Base-by-base conservation (phyloP, 2,329 filamentous ascomycete species). In the Botrytis aclada region DNA sequence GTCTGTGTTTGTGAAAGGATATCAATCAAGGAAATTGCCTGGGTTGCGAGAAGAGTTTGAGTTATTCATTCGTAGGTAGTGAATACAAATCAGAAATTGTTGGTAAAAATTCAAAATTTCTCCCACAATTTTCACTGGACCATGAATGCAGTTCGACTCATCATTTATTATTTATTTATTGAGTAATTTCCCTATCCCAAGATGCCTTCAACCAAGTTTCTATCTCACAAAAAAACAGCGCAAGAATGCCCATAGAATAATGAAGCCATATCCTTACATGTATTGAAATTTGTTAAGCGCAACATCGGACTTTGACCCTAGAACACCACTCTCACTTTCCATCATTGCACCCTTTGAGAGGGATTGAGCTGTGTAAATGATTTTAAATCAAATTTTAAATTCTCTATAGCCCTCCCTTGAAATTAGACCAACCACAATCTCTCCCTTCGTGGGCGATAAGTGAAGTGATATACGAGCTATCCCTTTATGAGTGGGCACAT, bases 11-110 rank as follows among this genome's bases (percentile, higher is more conserved):
- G 20, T 2, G 18, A 14, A 29, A 14, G 2, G 5, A 43, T 8
- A 25, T 64, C 1, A 20, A 63, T 6, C 14, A n/a, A 43, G 4
- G 12, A 18, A n/a, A n/a, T 7, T 62, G 5, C 3, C 1, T 7
- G n/a, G 4, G 16, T 1, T 3, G 8, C 1, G 22, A 10, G 6
- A n/a, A 5, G 8, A 22, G 0, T 29, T 41, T 8, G 7, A 29
- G 8, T 29, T 3, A 25, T 25, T 47, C 3, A 9, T 25, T 10
- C 8, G 0, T 10, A 47, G 45, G 20, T 39, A 39, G 34, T 67
- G 8, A 32, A 54, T 22, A 8, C 18, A 3, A 29, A 8, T 56
- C n/a, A 5, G 4, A 47, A 7, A 65, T 7, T n/a, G 18, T 25
- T 37, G 4, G 3, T 4, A 14, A 14, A 25, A 14, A 6, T 61